These are phyloP conservation scores for Colletotrichum caudatum DNA, from an alignment of 2,329 filamentous ascomycete species.

Conservation along the genomic window DNA sequence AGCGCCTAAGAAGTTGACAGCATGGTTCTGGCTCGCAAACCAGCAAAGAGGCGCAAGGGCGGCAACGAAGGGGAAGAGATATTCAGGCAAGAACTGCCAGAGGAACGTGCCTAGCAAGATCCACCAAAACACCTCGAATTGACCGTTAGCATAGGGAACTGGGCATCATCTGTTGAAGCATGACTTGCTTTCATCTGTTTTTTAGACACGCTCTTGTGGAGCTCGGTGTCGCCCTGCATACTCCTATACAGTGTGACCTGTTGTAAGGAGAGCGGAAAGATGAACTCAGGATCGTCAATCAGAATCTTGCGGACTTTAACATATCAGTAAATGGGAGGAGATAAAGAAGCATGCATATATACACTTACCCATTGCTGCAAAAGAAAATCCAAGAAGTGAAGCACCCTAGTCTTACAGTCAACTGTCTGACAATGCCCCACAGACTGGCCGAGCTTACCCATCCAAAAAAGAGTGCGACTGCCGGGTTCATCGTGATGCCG, in stretches of 20 bases:
- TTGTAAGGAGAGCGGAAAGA: constrained; percentile 32
- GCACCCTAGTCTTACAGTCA: constrained; percentile 9
- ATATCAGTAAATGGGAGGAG: background rate
- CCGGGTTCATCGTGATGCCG: constrained; percentile 62
- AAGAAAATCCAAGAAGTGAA: constrained; percentile 48
- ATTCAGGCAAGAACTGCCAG: constrained; percentile 74
- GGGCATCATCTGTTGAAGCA: too few relatives aligned
- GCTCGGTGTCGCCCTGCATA: constrained; percentile 36
- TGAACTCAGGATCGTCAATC: constrained; percentile 67
- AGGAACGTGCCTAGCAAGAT: constrained; percentile 64
- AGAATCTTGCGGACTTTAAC: constrained; percentile 59
- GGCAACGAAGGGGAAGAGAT: constrained; percentile 68
- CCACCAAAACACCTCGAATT: constrained; percentile 62
- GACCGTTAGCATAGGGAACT: background rate
- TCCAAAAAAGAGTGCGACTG: constrained; percentile 70
- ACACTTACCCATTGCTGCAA: constrained; percentile 63
- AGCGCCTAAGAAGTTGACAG: constrained; percentile 71
- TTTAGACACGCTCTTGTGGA: constrained; percentile 24
- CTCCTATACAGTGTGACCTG: constrained; percentile 37
- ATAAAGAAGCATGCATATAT: background rate
- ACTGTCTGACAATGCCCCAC: background rate
- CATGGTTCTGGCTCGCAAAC: constrained; percentile 68
- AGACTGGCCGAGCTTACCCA: constrained; percentile 68
- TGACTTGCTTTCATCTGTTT: constrained; percentile 29
- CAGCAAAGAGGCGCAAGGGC: constrained; percentile 73